Evolutionary conservation across 176 grass and related monocot genomes (phyloP).

Genomic region (Cenchrus fungigraminus): DNA sequence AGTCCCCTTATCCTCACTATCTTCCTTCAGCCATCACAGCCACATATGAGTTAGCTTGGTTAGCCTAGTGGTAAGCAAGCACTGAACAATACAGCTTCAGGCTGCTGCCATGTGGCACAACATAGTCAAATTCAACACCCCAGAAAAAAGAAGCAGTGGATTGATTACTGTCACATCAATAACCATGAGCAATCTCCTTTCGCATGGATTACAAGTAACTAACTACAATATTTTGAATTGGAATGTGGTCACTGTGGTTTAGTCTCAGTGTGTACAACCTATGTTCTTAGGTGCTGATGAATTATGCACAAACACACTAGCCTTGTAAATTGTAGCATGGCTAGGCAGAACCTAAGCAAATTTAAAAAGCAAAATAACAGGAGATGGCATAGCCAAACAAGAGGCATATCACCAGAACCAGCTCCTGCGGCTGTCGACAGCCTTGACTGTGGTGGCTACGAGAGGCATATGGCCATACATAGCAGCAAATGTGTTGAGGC

Average conservation of each 20-base stretch:
- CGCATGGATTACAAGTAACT: background rate
- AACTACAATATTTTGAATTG: background rate
- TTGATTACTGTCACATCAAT: background rate
- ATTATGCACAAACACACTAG: slow-evolving; percentile 49
- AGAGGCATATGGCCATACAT: slow-evolving; percentile 88
- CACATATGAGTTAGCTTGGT: slow-evolving; percentile 45
- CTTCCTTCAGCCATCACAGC: slow-evolving; percentile 33
- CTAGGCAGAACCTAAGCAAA: slow-evolving; percentile 31
- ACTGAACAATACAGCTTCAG: background rate
- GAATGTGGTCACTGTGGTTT: background rate
- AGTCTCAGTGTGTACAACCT: slow-evolving; percentile 5
- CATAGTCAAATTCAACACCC: background rate
- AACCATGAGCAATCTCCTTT: background rate
- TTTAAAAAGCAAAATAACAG: background rate
- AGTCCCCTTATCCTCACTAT: slow-evolving; percentile 48
- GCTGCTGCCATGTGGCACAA: background rate
- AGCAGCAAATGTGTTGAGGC: slow-evolving; percentile 71
- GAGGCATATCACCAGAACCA: slow-evolving; percentile 77
- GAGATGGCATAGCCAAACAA: slow-evolving; percentile 3
- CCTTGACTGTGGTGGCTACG: slow-evolving; percentile 73
- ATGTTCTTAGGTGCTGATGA: slow-evolving; percentile 24
- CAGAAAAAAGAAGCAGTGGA: background rate
- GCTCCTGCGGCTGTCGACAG: slow-evolving; percentile 68
- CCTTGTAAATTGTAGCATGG: slow-evolving; percentile 34
- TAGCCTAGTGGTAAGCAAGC: background rate